phyloP scores from a whole-genome alignment of 2,329 filamentous ascomycete species.

The Fusarium decemcellulare region DNA sequence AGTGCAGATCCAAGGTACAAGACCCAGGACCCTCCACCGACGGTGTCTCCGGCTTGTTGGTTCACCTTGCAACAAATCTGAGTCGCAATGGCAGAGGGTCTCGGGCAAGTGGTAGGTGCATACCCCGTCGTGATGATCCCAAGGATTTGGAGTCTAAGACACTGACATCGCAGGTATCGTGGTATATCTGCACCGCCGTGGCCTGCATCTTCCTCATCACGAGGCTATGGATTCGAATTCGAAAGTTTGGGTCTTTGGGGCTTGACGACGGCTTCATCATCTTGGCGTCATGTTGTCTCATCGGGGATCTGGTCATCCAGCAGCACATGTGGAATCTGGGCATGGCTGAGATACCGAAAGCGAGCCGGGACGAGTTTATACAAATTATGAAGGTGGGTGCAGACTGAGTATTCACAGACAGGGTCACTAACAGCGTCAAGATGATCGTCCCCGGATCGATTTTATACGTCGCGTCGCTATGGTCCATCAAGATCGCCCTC shows the following conservation, averaged over 20 bases:
- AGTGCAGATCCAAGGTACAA: conserved; percentile 32
- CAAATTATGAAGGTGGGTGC: conserved; percentile 43
- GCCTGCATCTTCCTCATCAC: conserved; percentile 36
- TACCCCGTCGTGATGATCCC: not conserved
- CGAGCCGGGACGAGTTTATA: conserved; percentile 41
- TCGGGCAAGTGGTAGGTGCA: conserved; percentile 42
- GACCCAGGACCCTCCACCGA: conserved; percentile 24
- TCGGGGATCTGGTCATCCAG: conserved; percentile 42
- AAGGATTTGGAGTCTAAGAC: not conserved
- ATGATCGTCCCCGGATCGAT: conserved; percentile 58
- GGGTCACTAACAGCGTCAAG: conserved; percentile 26
- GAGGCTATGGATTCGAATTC: conserved; percentile 39
- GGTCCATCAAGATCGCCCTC: conserved; percentile 57
- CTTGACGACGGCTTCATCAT: conserved; percentile 40
- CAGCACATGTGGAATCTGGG: conserved; percentile 45
- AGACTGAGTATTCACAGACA: too few species aligned
- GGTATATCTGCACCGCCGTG: conserved; percentile 41
- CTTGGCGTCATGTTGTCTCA: conserved; percentile 36
- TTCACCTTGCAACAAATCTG: conserved; percentile 14
- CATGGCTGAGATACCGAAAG: conserved; percentile 44
- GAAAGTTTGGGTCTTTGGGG: conserved; percentile 30
- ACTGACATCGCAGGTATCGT: conserved; percentile 34
- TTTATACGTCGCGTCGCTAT: conserved; percentile 57
- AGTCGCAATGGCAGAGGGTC: conserved; percentile 43
- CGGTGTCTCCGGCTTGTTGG: not conserved